These are phyloP conservation scores for Metschnikowia santaceciliae DNA, from an alignment of 805 yeast species.

Conservation along the genomic window DNA sequence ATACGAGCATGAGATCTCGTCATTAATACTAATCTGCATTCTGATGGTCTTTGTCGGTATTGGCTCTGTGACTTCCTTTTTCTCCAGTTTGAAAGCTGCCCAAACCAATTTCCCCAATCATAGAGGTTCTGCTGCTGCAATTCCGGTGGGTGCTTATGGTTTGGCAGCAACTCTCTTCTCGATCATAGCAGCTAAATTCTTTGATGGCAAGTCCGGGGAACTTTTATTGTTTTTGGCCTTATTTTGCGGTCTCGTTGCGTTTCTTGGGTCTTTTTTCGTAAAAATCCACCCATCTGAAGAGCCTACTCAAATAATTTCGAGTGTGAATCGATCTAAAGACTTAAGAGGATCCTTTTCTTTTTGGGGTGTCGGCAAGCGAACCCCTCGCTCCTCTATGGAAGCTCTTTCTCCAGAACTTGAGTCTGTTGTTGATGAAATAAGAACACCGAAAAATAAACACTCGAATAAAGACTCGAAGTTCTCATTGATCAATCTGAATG, in stretches of 20 bases:
- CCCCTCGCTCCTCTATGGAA: conserved; percentile 14
- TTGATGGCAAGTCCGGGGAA: conserved; percentile 49
- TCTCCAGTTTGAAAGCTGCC: conserved; percentile 53
- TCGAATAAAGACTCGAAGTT: conserved; percentile 6
- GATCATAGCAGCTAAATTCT: conserved; percentile 49
- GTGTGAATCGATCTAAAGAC: conserved; percentile 1
- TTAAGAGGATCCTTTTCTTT: conserved; percentile 35
- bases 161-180: conserved; percentile 67
- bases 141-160: conserved; percentile 68
- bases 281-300: conserved; percentile 24
- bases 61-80: conserved; percentile 62
- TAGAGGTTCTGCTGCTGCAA: conserved; percentile 66
- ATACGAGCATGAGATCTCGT: conserved; percentile 39
- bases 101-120: conserved; percentile 66
- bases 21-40: conserved; percentile 40
- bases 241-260: conserved; percentile 46
- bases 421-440: conserved; percentile 7
- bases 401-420: conserved; percentile 10
- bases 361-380: conserved; percentile 39
- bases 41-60: conserved; percentile 57
- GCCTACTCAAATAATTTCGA: neutral
- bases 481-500: conserved; percentile 8
- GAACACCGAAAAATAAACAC: conserved; percentile 2
- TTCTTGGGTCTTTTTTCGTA: conserved; percentile 45
- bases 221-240: conserved; percentile 53